A percentile compares a stretch with the other conserved stretches of the same genome.
Evolutionary conservation across 768 basidiomycete genomes (phyloP).

Genomic region (Artomyces pyxidatus): DNA sequence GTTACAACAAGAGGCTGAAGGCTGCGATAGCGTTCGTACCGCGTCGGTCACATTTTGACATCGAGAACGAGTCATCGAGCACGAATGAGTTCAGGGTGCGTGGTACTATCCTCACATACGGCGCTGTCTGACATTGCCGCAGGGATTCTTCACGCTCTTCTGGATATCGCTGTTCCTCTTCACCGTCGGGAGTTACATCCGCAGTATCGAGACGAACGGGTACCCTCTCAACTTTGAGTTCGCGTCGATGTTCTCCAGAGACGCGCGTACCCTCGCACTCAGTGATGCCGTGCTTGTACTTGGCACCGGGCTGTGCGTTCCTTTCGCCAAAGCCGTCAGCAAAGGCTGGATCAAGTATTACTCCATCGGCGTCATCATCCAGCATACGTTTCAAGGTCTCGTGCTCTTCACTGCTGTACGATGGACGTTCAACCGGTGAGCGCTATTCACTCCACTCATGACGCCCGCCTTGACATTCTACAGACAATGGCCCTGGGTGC

Average conservation of each 20-base stretch:
- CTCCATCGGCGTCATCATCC: slow-evolving; percentile 65
- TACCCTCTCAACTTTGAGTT: slow-evolving; percentile 73
- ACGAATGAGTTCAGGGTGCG: slow-evolving; percentile 78
- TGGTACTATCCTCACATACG: not conserved
- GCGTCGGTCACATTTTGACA: slow-evolving; percentile 80
- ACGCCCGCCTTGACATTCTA: not conserved
- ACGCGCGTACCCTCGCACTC: slow-evolving; percentile 74
- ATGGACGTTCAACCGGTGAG: slow-evolving; percentile 84
- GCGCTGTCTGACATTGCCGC: not conserved
- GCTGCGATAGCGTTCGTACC: slow-evolving; percentile 84
- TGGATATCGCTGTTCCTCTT: slow-evolving; percentile 87
- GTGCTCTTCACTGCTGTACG: slow-evolving; percentile 68
- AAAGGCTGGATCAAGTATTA: slow-evolving; percentile 79
- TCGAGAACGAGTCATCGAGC: slow-evolving; percentile 60
- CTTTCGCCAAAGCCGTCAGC: slow-evolving; percentile 70
- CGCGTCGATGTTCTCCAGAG: slow-evolving; percentile 79
- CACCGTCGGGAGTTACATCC: slow-evolving; percentile 68
- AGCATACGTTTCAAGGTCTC: slow-evolving; percentile 71
- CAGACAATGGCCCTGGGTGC: slow-evolving; percentile 97
- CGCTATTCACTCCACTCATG: not conserved
- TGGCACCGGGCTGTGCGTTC: slow-evolving; percentile 70
- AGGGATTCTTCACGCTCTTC: slow-evolving; percentile 95
- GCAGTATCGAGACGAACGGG: slow-evolving; percentile 70
- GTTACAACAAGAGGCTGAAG: slow-evolving; percentile 65
- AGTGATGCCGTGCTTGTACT: slow-evolving; percentile 78